Evolutionary conservation across 1,284 basidiomycete genomes (phyloP), one percentile per base, ranked within the genome.

Genomic region (Neonothopanus nambi): DNA sequence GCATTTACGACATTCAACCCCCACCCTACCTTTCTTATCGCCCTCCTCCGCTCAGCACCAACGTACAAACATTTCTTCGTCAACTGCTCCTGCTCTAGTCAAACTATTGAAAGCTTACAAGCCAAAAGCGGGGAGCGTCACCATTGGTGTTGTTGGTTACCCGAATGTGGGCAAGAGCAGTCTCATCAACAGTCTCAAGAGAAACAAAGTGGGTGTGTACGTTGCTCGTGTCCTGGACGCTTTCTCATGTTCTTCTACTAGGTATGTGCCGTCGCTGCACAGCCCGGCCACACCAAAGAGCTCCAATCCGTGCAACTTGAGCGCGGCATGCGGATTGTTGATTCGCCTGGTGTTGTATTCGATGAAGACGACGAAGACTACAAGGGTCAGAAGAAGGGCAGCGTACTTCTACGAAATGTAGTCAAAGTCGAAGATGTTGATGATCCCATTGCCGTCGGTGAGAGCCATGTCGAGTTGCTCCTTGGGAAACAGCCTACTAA

Each of bases 121-220:
- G 57, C 87, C 88, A 3, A 84, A 79, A 20, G 79, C 86, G 1
- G 75, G 81, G 51, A 89, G 87, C 53, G 79, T 95, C 43, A 96
- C 94, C 0, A 87, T 98, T 51, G 96, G 96, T 15, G 89, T 98
- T 20, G 93, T 98, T 28, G 96, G 96, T 1, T 96, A 95, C 66
- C 96, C 96, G 3, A 99, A 99, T 70, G 96, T 98, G 51, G 96
- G 96, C 11, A 99, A 99, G 75, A 95, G 91, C 55, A 93, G 87
- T 61, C 68, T 99, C 54, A 98, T 99, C 75, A 99, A 99, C 71
- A 93, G 92, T 48, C 75, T 99, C 51, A 96, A 97, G 71, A 77
- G 95, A 40, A 85, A 85, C 53, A 91, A 94, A 71, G 93, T 92
- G 17, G 57, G 70, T 51, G 65, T 70, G 48, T 72, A 73, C 17